These are phyloP conservation scores for Wickerhamiella allomyrinae DNA, from an alignment of 805 yeast genomes.

Conservation along the genomic window DNA sequence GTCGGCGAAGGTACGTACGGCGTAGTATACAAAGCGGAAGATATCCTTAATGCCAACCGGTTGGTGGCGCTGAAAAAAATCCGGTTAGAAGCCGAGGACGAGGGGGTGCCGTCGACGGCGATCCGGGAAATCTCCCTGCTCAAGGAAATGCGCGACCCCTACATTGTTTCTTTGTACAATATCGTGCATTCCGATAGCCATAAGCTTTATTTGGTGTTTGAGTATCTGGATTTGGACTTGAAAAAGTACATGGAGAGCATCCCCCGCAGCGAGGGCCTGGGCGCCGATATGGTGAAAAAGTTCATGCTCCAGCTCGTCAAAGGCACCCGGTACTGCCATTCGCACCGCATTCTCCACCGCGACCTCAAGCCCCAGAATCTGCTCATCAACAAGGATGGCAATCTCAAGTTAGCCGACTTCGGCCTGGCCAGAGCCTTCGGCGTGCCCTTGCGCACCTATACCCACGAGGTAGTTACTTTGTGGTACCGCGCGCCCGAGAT, in stretches of 20 bases:
- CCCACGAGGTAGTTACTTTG: conserved; percentile 94
- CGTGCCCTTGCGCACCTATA: conserved; percentile 89
- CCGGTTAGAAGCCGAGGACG: conserved; percentile 90
- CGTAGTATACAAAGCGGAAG: conserved; percentile 92
- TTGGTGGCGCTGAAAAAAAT: conserved; percentile 92
- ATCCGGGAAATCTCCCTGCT: conserved; percentile 88
- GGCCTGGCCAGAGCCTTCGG: conserved; percentile 97
- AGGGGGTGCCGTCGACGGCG: conserved; percentile 97
- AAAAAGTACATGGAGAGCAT: conserved; percentile 94
- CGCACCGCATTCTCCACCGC: conserved; percentile 86
- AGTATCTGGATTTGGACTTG: conserved; percentile 83
- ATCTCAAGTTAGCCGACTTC: conserved; percentile 78
- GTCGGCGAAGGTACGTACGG: conserved; percentile 98
- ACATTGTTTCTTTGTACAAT: conserved; percentile 81
- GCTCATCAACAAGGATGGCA: conserved; percentile 89
- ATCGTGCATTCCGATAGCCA: conserved; percentile 91
- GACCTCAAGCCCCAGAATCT: conserved; percentile 95
- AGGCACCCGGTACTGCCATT: conserved; percentile 87
- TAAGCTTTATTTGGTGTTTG: conserved; percentile 84
- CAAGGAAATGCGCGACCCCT: conserved; percentile 87
- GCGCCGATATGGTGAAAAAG: conserved; percentile 77
- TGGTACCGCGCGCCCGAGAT: conserved; percentile 98
- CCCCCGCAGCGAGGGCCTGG: conserved; percentile 81
- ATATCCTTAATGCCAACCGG: conserved; percentile 77
- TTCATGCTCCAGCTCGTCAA: conserved; percentile 84